These are phyloP conservation scores for Yamadazyma sp. DNA, from an alignment of 805 yeast species.

Conservation along the genomic window DNA sequence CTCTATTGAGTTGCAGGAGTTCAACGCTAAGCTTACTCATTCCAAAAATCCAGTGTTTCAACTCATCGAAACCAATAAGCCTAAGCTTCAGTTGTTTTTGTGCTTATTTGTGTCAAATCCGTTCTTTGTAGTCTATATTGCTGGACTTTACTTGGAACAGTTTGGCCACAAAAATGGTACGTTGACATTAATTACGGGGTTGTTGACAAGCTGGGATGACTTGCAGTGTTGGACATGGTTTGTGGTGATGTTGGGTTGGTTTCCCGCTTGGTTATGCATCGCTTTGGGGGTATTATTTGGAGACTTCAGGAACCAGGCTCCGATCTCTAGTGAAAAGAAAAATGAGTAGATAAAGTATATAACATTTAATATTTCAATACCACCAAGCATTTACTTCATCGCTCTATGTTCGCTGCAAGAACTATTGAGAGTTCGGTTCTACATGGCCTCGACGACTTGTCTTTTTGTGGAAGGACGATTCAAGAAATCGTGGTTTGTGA, in stretches of 20 bases:
- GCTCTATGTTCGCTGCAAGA: no score
- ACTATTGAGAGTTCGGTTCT: no score
- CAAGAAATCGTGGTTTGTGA: no score
- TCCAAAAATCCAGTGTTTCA: constrained; percentile 11
- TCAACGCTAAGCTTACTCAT: constrained; percentile 3
- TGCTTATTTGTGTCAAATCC: constrained; percentile 55
- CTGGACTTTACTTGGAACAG: constrained; percentile 27
- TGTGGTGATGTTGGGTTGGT: constrained; percentile 71
- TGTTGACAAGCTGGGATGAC: constrained; percentile 64
- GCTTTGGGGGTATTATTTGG: constrained; percentile 31
- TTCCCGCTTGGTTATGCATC: constrained; percentile 70
- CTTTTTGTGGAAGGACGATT: no score
- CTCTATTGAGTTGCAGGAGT: constrained; percentile 11
- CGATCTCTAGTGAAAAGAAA: constrained; percentile 6
- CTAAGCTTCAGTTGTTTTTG: constrained; percentile 28
- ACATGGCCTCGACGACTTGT: no score
- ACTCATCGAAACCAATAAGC: constrained; percentile 11
- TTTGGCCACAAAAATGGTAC: constrained; percentile 31
- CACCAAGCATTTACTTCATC: no score
- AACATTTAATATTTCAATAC: not conserved
- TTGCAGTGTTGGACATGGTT: constrained; percentile 87
- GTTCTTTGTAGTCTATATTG: constrained; percentile 29
- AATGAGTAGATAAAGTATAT: constrained; percentile 6
- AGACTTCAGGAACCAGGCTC: constrained; percentile 18
- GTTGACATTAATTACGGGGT: constrained; percentile 45